Evolutionary conservation across 2,329 filamentous ascomycete genomes (phyloP).

Genomic region (Hymenoscyphus infarciens): DNA sequence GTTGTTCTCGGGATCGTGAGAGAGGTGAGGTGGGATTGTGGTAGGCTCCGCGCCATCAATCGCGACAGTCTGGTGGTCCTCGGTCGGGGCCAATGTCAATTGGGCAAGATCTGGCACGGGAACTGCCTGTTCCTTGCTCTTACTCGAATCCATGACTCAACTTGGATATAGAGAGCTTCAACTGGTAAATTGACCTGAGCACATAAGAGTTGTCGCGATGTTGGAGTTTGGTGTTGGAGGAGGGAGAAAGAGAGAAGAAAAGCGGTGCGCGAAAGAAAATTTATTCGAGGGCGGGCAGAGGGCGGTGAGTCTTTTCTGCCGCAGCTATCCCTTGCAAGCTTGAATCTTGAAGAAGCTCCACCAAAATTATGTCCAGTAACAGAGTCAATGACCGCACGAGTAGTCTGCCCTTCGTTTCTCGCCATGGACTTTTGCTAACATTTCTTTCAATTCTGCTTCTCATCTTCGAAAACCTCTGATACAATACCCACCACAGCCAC

Average conservation of each 20-base stretch:
- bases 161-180: not conserved
- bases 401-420: not conserved
- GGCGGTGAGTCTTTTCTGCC: slow-evolving; percentile 16
- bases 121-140: slow-evolving; percentile 7
- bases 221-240: slow-evolving; percentile 5
- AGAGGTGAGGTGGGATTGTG: slow-evolving; percentile 29
- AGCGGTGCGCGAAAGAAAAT: not conserved
- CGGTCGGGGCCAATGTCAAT: slow-evolving; percentile 17
- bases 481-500: not conserved
- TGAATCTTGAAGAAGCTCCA: not conserved
- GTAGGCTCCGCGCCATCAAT: slow-evolving; percentile 18
- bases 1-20: slow-evolving; percentile 53
- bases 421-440: not conserved
- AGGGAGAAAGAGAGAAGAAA: not conserved
- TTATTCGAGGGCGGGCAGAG: not conserved
- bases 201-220: slow-evolving; percentile 9
- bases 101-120: slow-evolving; percentile 20
- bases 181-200: not conserved
- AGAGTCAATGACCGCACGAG: slow-evolving; percentile 16
- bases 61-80: slow-evolving; percentile 19
- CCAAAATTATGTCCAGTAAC: not conserved
- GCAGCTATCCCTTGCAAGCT: not conserved
- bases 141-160: slow-evolving; percentile 17
- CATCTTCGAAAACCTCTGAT: not conserved
- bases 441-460: not conserved